Base-by-base conservation (phyloP, 305 asterid species). In the Fraxinus velutina region DNA sequence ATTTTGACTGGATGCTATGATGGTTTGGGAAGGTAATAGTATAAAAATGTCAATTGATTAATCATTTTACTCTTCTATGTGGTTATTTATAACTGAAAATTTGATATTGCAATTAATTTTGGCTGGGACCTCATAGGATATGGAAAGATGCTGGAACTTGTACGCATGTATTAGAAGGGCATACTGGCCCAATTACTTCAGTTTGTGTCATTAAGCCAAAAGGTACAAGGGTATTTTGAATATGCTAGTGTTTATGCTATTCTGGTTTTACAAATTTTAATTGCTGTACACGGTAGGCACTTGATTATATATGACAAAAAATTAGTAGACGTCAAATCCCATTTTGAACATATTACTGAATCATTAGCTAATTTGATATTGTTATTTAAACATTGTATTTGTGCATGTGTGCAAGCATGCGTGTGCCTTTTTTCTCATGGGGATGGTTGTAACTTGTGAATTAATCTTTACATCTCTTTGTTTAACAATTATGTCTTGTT, bases 1-100 rank as follows among this genome's bases (percentile, higher is more conserved):
- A 89, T 94, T 83, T 77, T 96, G 91, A 91, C 98, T 2, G 99
- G 99, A 77, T 89, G 97, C 84, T 96, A 92, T 84, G 99, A 96
- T 87, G 94, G 97, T 76, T 85, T 91, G 60, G 99, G 97, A 87
- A 94, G 97, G 99, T 94, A 89, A 86, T 39, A n/a, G 17, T 0
- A 8, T 39, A 12, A 17, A 76, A 64, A 55, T 62, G 15, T 78
- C 62, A 80, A 37, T 17, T 71, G 36, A 1, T 88, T 73, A 50
- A 36, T 75, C 44, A 64, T 64, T 79, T 76, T 47, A 36, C 73
- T 75, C 73, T 12, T 34, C 64, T 81, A 8, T 30, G 17, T 44
- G 30, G 32, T 83, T 82, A 15, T 37, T 30, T 64, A 33, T 71
- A 6, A 32, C 39, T 15, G 24, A 70, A 34, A 34, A 77, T 5